These are phyloP conservation scores for Fusarium sp. DNA, from an alignment of 2,329 filamentous ascomycete genomes.

Conservation along the genomic window DNA sequence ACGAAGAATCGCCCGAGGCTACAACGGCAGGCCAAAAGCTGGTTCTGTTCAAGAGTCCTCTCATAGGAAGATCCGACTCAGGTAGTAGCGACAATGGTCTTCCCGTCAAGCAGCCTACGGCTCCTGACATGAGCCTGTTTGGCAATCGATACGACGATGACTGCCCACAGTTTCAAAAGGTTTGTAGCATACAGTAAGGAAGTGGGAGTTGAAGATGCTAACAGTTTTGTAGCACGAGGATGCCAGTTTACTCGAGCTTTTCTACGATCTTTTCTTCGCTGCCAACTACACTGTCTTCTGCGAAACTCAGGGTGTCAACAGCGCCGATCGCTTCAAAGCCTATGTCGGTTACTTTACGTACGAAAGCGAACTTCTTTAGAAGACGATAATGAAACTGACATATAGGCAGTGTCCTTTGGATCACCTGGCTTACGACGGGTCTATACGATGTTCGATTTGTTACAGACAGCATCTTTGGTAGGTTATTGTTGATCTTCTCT, in stretches of 20 bases:
- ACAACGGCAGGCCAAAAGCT: conserved; percentile 43
- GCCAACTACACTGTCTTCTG: conserved; percentile 73
- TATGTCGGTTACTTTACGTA: conserved; percentile 54
- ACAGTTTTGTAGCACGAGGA: conserved; percentile 48
- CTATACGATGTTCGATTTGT: conserved; percentile 75
- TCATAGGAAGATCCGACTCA: conserved; percentile 35
- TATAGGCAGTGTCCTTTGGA: conserved; percentile 66
- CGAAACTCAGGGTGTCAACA: conserved; percentile 49
- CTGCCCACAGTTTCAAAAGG: conserved; percentile 44
- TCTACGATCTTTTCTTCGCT: conserved; percentile 57
- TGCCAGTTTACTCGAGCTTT: conserved; percentile 52
- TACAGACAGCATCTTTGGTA: conserved; percentile 70
- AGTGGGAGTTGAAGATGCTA: no score
- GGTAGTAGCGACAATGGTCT: conserved; percentile 2
- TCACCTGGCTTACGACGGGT: conserved; percentile 73
- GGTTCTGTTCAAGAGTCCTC: conserved; percentile 49
- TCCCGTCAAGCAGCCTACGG: neutral
- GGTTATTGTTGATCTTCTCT: neutral
- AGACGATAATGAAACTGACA: accelerated
- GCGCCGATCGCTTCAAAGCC: conserved; percentile 47
- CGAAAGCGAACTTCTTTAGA: neutral
- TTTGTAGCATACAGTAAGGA: no score
- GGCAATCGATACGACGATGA: conserved; percentile 41
- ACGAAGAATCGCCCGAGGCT: conserved; percentile 3
- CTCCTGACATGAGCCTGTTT: conserved; percentile 40